These are phyloP conservation scores for Dipteronia dyeriana DNA, from an alignment of 345 rosid genomes.

Conservation along the genomic window DNA sequence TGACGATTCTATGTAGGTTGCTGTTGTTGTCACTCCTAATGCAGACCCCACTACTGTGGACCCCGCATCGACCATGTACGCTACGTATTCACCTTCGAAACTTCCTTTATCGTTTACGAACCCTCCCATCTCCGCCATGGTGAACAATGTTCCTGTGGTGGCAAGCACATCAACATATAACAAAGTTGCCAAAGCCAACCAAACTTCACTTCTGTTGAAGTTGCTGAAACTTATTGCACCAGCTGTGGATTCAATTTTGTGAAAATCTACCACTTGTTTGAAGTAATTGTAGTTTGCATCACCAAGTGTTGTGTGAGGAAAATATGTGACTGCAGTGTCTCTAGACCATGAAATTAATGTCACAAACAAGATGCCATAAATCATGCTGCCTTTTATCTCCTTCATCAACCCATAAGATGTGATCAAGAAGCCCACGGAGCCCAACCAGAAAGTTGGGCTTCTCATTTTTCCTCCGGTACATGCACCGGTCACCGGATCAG, in stretches of 20 bases:
- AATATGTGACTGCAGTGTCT: constrained; percentile 65
- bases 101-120: constrained; percentile 57
- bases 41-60: constrained; percentile 73
- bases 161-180: constrained; percentile 73
- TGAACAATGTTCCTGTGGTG: constrained; percentile 70
- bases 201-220: constrained; percentile 57
- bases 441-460: constrained; percentile 86
- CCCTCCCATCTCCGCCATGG: constrained; percentile 83
- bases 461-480: constrained; percentile 64
- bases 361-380: constrained; percentile 66
- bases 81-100: constrained; percentile 82
- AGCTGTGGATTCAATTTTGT: constrained; percentile 65
- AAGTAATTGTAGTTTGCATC: constrained; percentile 64
- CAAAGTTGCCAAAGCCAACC: constrained; percentile 72
- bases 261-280: constrained; percentile 70
- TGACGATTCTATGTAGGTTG: constrained; percentile 78
- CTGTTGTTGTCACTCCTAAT: constrained; percentile 66
- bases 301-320: constrained; percentile 60
- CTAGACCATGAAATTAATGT: constrained; percentile 84
- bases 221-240: constrained; percentile 64
- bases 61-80: constrained; percentile 76
- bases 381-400: constrained; percentile 79
- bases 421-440: constrained; percentile 61
- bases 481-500: constrained; percentile 55
- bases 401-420: constrained; percentile 71